These are phyloP conservation scores for Fraxinus nigra DNA, from an alignment of 305 asterid genomes.

Conservation along the genomic window DNA sequence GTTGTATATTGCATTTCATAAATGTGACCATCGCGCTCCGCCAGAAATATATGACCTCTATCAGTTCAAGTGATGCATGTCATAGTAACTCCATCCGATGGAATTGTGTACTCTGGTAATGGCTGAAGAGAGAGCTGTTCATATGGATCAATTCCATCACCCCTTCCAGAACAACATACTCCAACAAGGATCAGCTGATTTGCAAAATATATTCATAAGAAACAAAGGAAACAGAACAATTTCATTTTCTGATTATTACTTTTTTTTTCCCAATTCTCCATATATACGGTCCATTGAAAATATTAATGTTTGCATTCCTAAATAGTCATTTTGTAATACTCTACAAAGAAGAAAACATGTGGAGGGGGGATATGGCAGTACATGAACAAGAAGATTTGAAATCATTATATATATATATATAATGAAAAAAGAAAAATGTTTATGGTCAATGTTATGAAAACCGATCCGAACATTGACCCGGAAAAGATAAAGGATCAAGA, in stretches of 20 bases:
- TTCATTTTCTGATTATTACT: too few relatives aligned
- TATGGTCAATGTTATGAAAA: too few relatives aligned
- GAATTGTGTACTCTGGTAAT: slow-evolving; percentile 82
- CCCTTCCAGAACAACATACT: slow-evolving; percentile 91
- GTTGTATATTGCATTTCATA: slow-evolving; percentile 87
- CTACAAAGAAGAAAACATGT: background rate
- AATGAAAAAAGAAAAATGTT: too few relatives aligned
- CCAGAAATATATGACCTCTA: slow-evolving; percentile 80
- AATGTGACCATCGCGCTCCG: slow-evolving; percentile 97
- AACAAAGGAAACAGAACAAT: background rate
- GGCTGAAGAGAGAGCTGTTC: slow-evolving; percentile 88
- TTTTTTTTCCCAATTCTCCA: too few relatives aligned
- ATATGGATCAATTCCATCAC: slow-evolving; percentile 85
- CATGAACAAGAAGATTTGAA: background rate
- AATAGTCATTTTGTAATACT: background rate
- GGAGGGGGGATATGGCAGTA: background rate
- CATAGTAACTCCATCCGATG: slow-evolving; percentile 97
- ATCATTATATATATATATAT: too few relatives aligned
- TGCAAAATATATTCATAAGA: slow-evolving; percentile 27
- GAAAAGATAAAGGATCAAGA: too few relatives aligned
- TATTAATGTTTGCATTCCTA: background rate
- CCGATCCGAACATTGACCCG: too few relatives aligned
- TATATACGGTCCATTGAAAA: background rate
- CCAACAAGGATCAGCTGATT: slow-evolving; percentile 88
- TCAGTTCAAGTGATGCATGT: slow-evolving; percentile 89